Percentiles rank a stretch among this genome's conserved stretches.
phyloP scores from a whole-genome alignment of 768 basidiomycete genomes.

The Russula compacta region DNA sequence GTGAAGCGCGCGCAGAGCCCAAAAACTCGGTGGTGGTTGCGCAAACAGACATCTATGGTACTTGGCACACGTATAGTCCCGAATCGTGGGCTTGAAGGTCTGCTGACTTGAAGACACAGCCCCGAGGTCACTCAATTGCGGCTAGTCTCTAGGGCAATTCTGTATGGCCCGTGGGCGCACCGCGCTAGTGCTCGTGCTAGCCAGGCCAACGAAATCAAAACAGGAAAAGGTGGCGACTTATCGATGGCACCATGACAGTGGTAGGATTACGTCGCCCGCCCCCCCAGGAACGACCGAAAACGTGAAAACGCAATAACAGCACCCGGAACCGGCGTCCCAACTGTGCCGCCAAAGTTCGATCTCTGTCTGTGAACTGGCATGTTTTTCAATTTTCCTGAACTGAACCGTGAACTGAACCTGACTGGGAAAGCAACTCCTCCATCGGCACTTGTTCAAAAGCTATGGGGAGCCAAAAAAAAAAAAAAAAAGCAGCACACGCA shows the following conservation, averaged over 20 bases:
- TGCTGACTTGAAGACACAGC: background rate
- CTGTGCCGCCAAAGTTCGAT: no score
- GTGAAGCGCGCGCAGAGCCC: background rate
- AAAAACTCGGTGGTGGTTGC: background rate
- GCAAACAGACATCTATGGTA: background rate
- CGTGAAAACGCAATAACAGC: no score
- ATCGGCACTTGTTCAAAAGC: no score
- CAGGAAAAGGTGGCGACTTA: background rate
- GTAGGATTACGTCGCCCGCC: background rate
- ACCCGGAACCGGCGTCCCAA: no score
- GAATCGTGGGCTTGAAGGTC: background rate
- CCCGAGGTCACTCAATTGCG: background rate
- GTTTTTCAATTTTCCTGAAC: no score
- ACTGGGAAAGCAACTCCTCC: no score
- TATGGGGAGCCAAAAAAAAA: no score
- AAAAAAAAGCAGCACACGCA: no score
- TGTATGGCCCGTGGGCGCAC: background rate
- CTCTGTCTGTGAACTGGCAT: no score
- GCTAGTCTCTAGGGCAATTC: background rate
- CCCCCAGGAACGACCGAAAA: background rate
- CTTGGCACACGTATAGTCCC: background rate
- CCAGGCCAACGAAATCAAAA: background rate
- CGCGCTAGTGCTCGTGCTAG: background rate
- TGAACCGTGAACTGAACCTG: no score
- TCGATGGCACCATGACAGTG: background rate